Evolutionary conservation across 2,329 filamentous ascomycete genomes (phyloP).

Genomic region (Epichloe glyceriae): DNA sequence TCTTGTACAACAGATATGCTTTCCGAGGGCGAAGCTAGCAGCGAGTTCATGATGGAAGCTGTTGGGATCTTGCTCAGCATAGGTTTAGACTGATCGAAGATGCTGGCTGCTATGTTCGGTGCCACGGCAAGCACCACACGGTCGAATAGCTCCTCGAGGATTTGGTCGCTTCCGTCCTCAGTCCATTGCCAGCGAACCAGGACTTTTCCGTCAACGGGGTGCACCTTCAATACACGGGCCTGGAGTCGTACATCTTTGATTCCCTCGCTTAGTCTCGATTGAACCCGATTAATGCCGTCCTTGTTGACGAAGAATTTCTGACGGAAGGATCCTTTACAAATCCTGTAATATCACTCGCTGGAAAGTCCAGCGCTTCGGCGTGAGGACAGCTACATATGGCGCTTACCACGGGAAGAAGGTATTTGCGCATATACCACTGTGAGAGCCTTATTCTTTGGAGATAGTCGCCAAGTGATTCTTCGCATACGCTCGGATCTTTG

Average conservation of each 20-base stretch:
- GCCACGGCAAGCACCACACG: constrained; percentile 40
- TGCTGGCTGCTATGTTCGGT: constrained; percentile 34
- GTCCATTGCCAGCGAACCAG: constrained; percentile 22
- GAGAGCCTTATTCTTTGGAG: constrained; percentile 36
- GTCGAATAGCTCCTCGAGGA: constrained; percentile 30
- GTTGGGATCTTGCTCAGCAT: constrained; percentile 33
- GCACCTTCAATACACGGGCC: constrained; percentile 23
- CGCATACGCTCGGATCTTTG: neutral
- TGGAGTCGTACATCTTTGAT: constrained; percentile 27
- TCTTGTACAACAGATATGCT: constrained; percentile 5
- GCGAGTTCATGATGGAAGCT: constrained; percentile 32
- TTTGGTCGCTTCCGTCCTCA: constrained; percentile 4
- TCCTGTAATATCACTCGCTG: constrained; percentile 36
- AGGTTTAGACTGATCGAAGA: constrained; percentile 31
- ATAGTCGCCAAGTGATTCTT: constrained; percentile 20
- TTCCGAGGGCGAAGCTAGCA: constrained; percentile 16
- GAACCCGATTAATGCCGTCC: constrained; percentile 35
- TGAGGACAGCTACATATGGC: constrained; percentile 43
- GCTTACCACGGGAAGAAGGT: constrained; percentile 41
- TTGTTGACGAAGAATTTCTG: constrained; percentile 38
- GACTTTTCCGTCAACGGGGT: constrained; percentile 13
- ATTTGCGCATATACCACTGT: constrained; percentile 30
- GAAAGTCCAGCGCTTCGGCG: constrained; percentile 33
- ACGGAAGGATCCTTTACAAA: constrained; percentile 35
- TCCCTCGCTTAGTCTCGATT: constrained; percentile 29